Evolutionary conservation across 2,329 filamentous ascomycete species (phyloP), one percentile per base, ranked within the genome.

Genomic region (Botryosphaeria dothidea): DNA sequence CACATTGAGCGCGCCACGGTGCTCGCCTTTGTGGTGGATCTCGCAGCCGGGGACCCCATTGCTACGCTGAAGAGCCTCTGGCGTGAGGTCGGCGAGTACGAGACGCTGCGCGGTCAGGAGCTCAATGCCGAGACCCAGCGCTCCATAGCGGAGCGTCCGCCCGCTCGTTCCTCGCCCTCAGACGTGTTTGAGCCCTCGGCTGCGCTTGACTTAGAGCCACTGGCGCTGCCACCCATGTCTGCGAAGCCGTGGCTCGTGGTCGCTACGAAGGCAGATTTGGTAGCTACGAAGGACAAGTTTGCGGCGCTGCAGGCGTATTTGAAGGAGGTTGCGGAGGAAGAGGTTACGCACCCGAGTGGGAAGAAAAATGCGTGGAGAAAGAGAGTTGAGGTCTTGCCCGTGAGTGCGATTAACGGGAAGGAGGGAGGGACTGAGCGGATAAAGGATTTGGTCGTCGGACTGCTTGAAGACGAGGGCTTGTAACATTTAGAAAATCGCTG

Each of bases 161-260:
- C 62, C 4, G 27, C n/a, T 7, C 19, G 13, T 17, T 15, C n/a
- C 2, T 34, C 34, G 31, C 23, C 15, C n/a, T 65, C 31, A 56
- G 69, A 19, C 57, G 68, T 57, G 68, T 52, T 43, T 13, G 72
- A 46, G 74, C 77, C 58, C 2, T 21, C 46, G 9, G 38, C 41
- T 6, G 51, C 45, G 9, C 31, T 58, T 8, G 67, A 31, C 58
- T 71, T 3, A 63, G 71, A 9, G 45, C 82, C 79, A 25, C 76
- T 85, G 36, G 77, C 78, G 41, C 79, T 85, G 11, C 83, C 91
- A n/a, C 87, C 90, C 45, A 96, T 98, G 69, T 91, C 91, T n/a
- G 87, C 86, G 36, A 99, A 99, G 80, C 93, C 95, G 0, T 99
- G 95, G 95, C 95, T 96, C 72, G 93, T 97, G 4, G 88, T 97